phyloP scores from a whole-genome alignment of 768 basidiomycete genomes.

The Lyophyllum decastes region DNA sequence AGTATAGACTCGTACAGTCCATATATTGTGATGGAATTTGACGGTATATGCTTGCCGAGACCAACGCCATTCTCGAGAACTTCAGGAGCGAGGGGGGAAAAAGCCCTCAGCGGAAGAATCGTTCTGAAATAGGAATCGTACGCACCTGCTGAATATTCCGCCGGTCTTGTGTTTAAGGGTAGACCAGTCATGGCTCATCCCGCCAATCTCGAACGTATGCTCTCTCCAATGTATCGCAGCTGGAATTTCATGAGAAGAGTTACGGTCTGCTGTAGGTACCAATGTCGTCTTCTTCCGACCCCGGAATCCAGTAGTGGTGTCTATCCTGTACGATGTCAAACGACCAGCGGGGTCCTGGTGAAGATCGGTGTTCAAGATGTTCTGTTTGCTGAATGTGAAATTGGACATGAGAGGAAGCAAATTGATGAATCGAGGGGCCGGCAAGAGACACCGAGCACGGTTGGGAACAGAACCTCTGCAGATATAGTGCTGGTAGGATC shows the following conservation, averaged over 20 bases:
- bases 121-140: no score
- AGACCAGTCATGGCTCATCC: not conserved
- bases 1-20: not conserved
- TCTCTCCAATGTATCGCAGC: constrained; percentile 8
- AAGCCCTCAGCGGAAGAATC: not conserved
- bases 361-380: constrained; percentile 1
- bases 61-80: constrained; percentile 9
- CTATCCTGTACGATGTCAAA: not conserved
- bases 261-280: no score
- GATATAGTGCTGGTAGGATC: no score
- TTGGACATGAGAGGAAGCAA: not conserved
- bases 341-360: not conserved
- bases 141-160: not conserved
- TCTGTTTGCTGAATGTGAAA: constrained; percentile 1
- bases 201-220: constrained; percentile 2
- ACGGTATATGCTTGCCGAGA: not conserved
- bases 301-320: not conserved
- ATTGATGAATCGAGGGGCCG: no score
- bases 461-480: no score
- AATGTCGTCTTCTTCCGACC: constrained; percentile 1
- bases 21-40: not conserved
- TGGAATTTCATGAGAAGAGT: not conserved
- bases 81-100: not conserved
- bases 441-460: no score
- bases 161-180: not conserved